phyloP scores from a whole-genome alignment of 106 monocot genomes.

The Dendrobium catenatum region DNA sequence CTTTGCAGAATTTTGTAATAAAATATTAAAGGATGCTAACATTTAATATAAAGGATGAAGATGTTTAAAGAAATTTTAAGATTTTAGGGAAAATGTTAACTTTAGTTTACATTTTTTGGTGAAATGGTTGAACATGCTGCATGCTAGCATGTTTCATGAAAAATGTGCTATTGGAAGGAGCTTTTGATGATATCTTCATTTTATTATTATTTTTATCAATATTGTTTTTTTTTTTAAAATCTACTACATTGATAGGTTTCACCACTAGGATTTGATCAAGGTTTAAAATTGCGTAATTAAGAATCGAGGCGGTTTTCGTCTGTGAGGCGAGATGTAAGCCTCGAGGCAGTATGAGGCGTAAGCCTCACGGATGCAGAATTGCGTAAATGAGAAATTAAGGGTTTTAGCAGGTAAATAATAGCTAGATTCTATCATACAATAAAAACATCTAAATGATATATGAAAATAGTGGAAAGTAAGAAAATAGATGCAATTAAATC shows the following conservation, averaged over 20 bases:
- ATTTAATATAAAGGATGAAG: neutral
- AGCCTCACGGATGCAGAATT: too few relatives aligned
- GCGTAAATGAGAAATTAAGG: too few relatives aligned
- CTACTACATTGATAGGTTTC: neutral
- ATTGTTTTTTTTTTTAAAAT: neutral
- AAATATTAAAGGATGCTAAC: neutral
- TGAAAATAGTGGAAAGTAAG: too few relatives aligned
- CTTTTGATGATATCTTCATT: neutral
- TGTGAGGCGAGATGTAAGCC: too few relatives aligned
- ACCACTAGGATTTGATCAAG: neutral
- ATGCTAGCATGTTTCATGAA: neutral
- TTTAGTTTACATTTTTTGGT: neutral
- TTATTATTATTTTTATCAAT: neutral
- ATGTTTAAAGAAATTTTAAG: neutral
- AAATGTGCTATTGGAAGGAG: neutral
- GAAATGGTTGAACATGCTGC: neutral
- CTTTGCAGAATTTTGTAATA: neutral
- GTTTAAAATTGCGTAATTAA: too few relatives aligned
- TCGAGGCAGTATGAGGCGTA: too few relatives aligned
- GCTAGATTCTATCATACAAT: too few relatives aligned
- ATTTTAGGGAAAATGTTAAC: neutral
- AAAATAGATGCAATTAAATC: too few relatives aligned
- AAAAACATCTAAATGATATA: too few relatives aligned
- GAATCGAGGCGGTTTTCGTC: too few relatives aligned
- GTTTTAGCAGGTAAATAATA: too few relatives aligned